phyloP scores from a whole-genome alignment of 2,329 filamentous ascomycete genomes.

The Exserohilum rostratum region DNA sequence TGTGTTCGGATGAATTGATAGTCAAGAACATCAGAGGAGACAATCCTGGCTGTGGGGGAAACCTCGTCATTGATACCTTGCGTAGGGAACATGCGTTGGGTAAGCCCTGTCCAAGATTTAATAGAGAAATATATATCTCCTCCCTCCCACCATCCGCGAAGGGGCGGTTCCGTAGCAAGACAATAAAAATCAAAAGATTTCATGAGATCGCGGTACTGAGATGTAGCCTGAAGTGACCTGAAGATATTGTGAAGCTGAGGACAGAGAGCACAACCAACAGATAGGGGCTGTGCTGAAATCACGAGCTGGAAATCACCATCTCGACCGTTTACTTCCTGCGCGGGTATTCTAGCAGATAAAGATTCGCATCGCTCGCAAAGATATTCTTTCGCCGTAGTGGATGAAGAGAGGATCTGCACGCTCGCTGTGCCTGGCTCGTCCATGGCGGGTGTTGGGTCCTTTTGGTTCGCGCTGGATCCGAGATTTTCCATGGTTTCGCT shows the following conservation, averaged over 20 bases:
- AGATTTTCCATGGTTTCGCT: too few species aligned
- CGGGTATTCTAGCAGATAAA: neutral
- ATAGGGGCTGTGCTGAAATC: neutral
- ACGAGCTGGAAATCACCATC: too few species aligned
- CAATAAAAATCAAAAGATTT: too few species aligned
- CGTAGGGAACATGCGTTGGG: too few species aligned
- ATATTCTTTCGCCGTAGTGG: neutral
- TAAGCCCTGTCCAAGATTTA: too few species aligned
- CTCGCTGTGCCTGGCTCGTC: neutral
- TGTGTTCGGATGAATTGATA: neutral
- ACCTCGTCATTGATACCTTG: too few species aligned
- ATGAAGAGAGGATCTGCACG: neutral
- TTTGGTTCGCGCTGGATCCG: too few species aligned
- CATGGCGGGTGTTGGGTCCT: neutral
- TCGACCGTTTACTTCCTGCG: rapidly evolving
- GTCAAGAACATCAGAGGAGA: neutral
- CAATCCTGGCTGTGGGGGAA: neutral
- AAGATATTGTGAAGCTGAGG: neutral
- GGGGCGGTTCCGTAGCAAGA: too few species aligned
- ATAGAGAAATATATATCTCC: too few species aligned
- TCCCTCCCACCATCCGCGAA: too few species aligned
- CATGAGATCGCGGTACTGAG: too few species aligned
- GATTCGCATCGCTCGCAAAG: neutral
- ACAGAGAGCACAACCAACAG: neutral
- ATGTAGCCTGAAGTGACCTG: neutral